A percentile compares a stretch with the other conserved stretches of the same genome.
phyloP scores from a whole-genome alignment of 75 land plant species.

The Picea sitchensis region DNA sequence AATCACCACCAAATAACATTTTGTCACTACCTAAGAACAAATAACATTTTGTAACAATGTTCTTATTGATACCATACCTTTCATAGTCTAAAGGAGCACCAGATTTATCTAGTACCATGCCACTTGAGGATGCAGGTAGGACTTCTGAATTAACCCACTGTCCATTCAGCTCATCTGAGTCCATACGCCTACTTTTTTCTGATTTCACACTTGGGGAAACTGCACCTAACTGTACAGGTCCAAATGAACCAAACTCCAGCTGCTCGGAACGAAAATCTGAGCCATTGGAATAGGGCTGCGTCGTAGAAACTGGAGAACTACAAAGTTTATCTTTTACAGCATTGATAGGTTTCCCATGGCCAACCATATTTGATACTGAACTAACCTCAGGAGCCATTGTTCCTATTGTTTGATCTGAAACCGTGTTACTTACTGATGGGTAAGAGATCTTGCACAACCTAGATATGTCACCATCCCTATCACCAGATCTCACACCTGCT shows the following conservation, averaged over 20 bases:
- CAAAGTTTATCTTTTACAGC: conserved; percentile 8
- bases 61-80: conserved; percentile 26
- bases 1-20: not conserved
- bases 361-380: not conserved
- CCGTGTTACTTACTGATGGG: not conserved
- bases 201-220: not conserved
- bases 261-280: conserved; percentile 14
- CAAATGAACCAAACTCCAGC: conserved; percentile 44
- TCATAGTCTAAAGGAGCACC: conserved; percentile 11
- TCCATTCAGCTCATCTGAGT: not conserved
- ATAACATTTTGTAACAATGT: not conserved
- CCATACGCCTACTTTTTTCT: conserved; percentile 12
- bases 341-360: conserved; percentile 9
- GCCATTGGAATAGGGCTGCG: conserved; percentile 29
- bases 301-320: conserved; percentile 16
- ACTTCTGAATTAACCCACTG: not conserved
- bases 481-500: conserved; percentile 4
- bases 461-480: conserved; percentile 9
- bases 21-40: not conserved
- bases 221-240: conserved; percentile 13
- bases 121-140: conserved; percentile 1
- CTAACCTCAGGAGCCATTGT: not conserved
- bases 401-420: not conserved
- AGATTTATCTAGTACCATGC: conserved; percentile 9
- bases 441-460: not conserved